phyloP scores from a whole-genome alignment of 768 basidiomycete species.

The Serendipita vermifera region DNA sequence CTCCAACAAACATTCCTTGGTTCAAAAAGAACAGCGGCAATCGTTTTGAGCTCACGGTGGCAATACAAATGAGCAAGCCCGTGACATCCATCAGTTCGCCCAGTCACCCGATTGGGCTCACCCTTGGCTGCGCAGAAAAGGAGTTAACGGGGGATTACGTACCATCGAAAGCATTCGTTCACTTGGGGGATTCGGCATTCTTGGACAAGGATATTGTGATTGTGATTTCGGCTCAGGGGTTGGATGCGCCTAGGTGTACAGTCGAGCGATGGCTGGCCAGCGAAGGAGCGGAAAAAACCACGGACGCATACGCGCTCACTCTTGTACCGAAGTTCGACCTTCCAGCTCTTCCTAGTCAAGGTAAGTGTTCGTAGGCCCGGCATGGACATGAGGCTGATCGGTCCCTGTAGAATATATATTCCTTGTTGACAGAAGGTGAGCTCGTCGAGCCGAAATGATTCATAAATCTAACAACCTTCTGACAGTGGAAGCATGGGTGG shows the following conservation, averaged over 20 bases:
- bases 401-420: conserved; percentile 10
- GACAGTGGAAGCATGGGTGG: conserved; percentile 10
- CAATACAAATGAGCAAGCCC: conserved; percentile 12
- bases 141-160: conserved; percentile 21
- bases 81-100: conserved; percentile 16
- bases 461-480: neutral
- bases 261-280: conserved; percentile 25
- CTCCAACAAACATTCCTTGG: conserved; percentile 1
- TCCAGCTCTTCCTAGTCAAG: neutral
- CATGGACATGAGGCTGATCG: too few relatives aligned
- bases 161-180: conserved; percentile 21
- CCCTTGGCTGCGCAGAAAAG: conserved; percentile 32
- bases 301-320: neutral
- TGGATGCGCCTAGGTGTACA: conserved; percentile 45
- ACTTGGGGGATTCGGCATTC: conserved; percentile 20
- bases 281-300: neutral
- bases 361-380: too few relatives aligned
- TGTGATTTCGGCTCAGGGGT: conserved; percentile 32
- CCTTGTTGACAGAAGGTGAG: conserved; percentile 9
- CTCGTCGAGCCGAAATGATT: neutral
- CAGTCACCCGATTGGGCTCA: conserved; percentile 16
- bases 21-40: neutral
- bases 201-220: conserved; percentile 41
- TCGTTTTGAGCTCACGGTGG: conserved; percentile 12
- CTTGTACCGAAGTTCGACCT: neutral